Base-by-base conservation (phyloP, 257 asterid species). In the Osmanthus fragrans region DNA sequence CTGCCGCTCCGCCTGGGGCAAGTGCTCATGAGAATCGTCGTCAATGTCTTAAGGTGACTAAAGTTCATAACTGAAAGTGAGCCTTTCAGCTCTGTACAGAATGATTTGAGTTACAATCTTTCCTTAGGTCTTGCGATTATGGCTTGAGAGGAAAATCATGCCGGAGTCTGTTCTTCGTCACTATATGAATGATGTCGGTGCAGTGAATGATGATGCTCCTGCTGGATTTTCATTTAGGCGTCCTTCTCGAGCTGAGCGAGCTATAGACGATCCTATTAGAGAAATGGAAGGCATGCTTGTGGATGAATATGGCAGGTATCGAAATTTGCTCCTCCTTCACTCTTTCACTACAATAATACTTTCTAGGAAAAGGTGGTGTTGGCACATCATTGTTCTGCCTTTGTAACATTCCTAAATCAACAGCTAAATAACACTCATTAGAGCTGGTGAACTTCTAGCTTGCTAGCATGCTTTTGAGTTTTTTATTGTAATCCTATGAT, bases 201-300 rank as follows among this genome's bases (percentile, higher is more conserved):
- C 77, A 60, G 72, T 25, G 74, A 88, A 86, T 70, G 97, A 89
- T 87, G 97, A 90, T 77, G 66, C 86, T 65, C 82, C 99, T 65
- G 84, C 87, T 81, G 95, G 90, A 70, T 49, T 90, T 73, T 86
- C 91, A 73, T 89, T 86, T 76, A 92, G 94, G 80, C 96, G 97
- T 21, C 98, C 97, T 83, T 91, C 97, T 77, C 90, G 98, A 77
- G 91, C 96, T 76, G 98, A 95, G 86, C 89, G 99, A 68, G 88
- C 98, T 81, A 79, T 95, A 78, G 96, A 95, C 78, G 99, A 95
- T 88, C 99, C 99, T 71, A 87, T 95, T 82, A 88, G 99, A 86
- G 99, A 93, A 78, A 95, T 95, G 97, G 99, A 95, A 83, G 99
- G 94, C 84, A 90, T 95, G 94, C 82, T 88, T 81, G 98, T 95